Percentiles rank a stretch among this genome's conserved stretches.
These are phyloP conservation scores for Epipyxis sp. DNA, from an alignment of 108 stramenopile species.

Conservation along the genomic window DNA sequence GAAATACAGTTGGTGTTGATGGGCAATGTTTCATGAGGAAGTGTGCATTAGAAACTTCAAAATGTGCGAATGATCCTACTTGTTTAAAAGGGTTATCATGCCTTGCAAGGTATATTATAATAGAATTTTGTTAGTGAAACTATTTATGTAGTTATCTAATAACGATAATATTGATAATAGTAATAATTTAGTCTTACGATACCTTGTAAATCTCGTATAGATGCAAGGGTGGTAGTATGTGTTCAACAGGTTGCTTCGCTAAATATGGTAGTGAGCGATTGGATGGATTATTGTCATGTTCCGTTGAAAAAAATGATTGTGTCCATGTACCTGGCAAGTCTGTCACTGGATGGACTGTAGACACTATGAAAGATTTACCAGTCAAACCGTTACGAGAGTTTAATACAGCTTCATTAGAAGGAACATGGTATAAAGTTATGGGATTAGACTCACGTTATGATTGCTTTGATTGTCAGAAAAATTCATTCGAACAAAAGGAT, in stretches of 20 bases:
- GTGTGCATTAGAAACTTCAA: slow-evolving; percentile 75
- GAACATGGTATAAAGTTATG: slow-evolving; percentile 91
- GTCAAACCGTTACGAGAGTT: slow-evolving; percentile 44
- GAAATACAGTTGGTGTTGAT: slow-evolving; percentile 52
- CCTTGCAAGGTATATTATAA: slow-evolving; percentile 82
- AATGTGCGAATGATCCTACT: slow-evolving; percentile 76
- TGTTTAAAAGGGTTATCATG: slow-evolving; percentile 88
- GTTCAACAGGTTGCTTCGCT: slow-evolving; percentile 94
- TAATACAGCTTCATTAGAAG: slow-evolving; percentile 72
- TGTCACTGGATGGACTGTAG: slow-evolving; percentile 38
- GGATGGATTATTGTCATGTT: slow-evolving; percentile 85
- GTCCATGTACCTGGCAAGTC: slow-evolving; percentile 90
- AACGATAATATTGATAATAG: too few species aligned
- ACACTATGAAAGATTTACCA: neutral
- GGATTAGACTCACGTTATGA: slow-evolving; percentile 95
- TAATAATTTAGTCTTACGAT: slow-evolving; percentile 22
- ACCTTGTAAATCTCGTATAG: slow-evolving; percentile 32
- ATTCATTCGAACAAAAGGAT: slow-evolving; percentile 73
- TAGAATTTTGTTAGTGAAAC: slow-evolving; percentile 43
- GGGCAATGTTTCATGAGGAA: slow-evolving; percentile 73
- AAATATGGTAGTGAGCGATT: slow-evolving; percentile 83
- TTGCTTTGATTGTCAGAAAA: slow-evolving; percentile 92
- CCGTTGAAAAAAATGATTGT: slow-evolving; percentile 91
- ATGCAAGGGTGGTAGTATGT: slow-evolving; percentile 58
- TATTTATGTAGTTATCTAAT: too few species aligned